Conservation (phyloP, 768 basidiomycete genomes). For the Calvatia gigantea region DNA sequence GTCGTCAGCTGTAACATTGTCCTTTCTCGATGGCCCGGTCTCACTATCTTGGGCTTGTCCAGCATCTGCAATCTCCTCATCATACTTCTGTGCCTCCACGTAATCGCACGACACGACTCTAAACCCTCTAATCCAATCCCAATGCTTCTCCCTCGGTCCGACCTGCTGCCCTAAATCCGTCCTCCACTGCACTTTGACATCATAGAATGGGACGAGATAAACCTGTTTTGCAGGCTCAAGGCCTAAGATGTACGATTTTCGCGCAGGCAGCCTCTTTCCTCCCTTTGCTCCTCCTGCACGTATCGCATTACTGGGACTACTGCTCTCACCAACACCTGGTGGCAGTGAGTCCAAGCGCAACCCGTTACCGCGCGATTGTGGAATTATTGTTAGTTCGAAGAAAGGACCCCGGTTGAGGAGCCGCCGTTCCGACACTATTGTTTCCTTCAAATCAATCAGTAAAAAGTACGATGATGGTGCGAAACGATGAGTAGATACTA, state of each 20-base stretch:
- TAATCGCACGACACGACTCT: not conserved
- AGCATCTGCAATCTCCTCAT: not conserved
- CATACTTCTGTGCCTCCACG: not conserved
- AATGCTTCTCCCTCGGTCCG: not conserved
- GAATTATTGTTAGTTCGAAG: not conserved
- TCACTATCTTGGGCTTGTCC: not conserved
- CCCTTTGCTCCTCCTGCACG: no score
- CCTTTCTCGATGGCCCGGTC: no score
- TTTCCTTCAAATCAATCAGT: not conserved
- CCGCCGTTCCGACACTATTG: not conserved
- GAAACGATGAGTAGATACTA: not conserved
- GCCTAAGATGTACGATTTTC: constrained; percentile 2
- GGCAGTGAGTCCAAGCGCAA: not conserved
- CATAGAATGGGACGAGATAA: not conserved
- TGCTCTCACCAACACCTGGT: no score
- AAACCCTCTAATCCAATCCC: constrained; percentile 1
- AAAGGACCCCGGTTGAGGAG: not conserved
- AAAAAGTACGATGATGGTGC: not conserved
- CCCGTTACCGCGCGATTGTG: not conserved
- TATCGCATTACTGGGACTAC: no score
- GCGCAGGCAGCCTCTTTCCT: not conserved
- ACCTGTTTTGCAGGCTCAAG: not conserved
- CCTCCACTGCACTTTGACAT: constrained; percentile 4
- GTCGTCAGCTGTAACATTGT: no score
- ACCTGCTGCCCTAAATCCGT: not conserved